phyloP scores from a whole-genome alignment of 2,329 filamentous ascomycete species.

The Fusarium palustre region DNA sequence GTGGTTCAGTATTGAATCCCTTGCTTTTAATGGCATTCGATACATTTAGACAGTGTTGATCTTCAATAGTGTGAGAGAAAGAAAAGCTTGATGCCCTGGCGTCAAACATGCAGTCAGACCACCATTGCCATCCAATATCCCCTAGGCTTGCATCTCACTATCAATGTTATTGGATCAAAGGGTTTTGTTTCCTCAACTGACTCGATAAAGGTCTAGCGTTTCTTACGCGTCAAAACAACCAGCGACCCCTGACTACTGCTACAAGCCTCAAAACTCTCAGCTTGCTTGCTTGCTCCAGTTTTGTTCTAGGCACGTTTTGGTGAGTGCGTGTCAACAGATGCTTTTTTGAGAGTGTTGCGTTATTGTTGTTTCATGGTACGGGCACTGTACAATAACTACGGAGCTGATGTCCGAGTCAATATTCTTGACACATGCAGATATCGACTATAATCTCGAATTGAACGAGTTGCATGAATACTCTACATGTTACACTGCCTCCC shows the following conservation, averaged over 20 bases:
- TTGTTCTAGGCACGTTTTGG: constrained; percentile 4
- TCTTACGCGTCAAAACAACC: constrained; percentile 33
- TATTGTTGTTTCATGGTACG: not conserved
- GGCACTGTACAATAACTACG: not conserved
- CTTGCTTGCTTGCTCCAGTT: constrained; percentile 25
- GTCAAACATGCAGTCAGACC: constrained; percentile 15
- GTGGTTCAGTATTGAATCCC: constrained; percentile 14
- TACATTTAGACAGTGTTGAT: not conserved
- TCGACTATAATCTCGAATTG: not conserved
- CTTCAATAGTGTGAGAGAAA: not conserved
- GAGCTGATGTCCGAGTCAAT: not conserved
- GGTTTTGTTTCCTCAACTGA: constrained; percentile 20
- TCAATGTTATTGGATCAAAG: constrained; percentile 16
- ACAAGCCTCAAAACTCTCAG: constrained; percentile 31
- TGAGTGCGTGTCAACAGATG: not conserved
- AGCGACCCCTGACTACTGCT: constrained; percentile 29
- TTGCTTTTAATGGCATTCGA: constrained; percentile 2
- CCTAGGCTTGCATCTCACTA: constrained; percentile 19
- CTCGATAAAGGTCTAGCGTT: constrained; percentile 16
- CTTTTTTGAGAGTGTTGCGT: not conserved
- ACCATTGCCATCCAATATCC: not conserved
- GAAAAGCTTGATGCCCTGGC: constrained; percentile 23
- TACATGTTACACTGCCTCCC: not conserved
- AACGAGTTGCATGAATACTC: not conserved
- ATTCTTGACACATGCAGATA: not conserved